Evolutionary conservation across 371 early-diverging fungal genomes (phyloP).

Genomic region (Lichtheimia hyalospora): DNA sequence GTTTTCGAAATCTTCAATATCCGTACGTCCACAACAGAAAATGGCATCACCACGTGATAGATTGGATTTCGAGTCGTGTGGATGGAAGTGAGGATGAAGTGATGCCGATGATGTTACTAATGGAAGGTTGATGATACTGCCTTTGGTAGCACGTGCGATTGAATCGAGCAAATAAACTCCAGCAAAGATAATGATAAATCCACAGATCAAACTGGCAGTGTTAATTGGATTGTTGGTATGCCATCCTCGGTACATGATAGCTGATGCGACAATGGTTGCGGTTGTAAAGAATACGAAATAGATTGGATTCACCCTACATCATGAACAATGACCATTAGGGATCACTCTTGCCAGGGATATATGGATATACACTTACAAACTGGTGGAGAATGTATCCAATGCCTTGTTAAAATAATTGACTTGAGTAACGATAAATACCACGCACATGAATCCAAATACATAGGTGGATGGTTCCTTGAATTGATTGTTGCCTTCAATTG

Average conservation of each 20-base stretch:
- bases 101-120: slow-evolving; percentile 8
- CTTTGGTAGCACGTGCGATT: slow-evolving; percentile 13
- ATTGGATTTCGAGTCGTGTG: slow-evolving; percentile 7
- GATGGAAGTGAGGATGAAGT: slow-evolving; percentile 2
- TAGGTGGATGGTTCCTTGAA: slow-evolving; percentile 83
- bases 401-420: slow-evolving; percentile 97
- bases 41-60: background rate
- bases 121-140: background rate
- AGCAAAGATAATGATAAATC: slow-evolving; percentile 84
- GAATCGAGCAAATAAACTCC: slow-evolving; percentile 75
- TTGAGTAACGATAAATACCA: slow-evolving; percentile 77
- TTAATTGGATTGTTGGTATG: slow-evolving; percentile 64
- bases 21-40: background rate
- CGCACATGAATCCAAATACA: slow-evolving; percentile 76
- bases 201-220: slow-evolving; percentile 76
- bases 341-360: background rate
- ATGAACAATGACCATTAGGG: no score
- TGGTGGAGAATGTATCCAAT: slow-evolving; percentile 86
- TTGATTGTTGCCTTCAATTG: slow-evolving; percentile 86
- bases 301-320: slow-evolving; percentile 68
- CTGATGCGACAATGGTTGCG: slow-evolving; percentile 81
- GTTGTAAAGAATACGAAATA: slow-evolving; percentile 91
- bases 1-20: no score
- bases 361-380: slow-evolving; percentile 52
- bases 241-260: slow-evolving; percentile 84